Conservation (phyloP, 345 rosid genomes). For the Hypericum androsaemum region DNA sequence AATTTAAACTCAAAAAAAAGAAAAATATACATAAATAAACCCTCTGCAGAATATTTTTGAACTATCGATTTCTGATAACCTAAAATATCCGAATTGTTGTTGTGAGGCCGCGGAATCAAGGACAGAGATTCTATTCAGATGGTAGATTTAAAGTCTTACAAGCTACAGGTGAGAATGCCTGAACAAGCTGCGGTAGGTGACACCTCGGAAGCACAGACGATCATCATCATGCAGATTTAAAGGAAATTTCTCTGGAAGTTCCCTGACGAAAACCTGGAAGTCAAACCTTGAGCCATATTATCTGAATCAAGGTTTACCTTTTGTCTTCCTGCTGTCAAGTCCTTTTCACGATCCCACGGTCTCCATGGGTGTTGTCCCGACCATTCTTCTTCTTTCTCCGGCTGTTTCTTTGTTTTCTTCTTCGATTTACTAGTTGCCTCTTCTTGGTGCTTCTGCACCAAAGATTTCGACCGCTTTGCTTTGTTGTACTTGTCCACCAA, state of each 20-base stretch:
- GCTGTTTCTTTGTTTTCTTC: conserved; percentile 49
- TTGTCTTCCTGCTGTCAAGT: conserved; percentile 65
- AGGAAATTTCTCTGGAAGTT: conserved; percentile 37
- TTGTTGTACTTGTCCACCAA: conserved; percentile 87
- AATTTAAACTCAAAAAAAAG: too few species aligned
- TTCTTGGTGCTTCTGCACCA: conserved; percentile 73
- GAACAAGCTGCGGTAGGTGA: too few species aligned
- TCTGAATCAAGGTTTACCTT: conserved; percentile 54
- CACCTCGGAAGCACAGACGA: too few species aligned
- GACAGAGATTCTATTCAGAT: too few species aligned
- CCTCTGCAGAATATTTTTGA: too few species aligned
- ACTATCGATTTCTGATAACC: too few species aligned
- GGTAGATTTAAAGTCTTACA: too few species aligned
- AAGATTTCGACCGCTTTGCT: conserved; percentile 65
- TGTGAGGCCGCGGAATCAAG: too few species aligned
- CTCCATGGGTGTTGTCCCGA: conserved; percentile 85
- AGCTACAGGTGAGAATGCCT: too few species aligned
- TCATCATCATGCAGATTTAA: neutral
- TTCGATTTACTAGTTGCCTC: conserved; percentile 35
- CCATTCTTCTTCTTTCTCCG: conserved; percentile 69
- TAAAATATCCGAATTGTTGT: too few species aligned
- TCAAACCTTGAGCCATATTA: conserved; percentile 56
- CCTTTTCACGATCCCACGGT: conserved; percentile 97
- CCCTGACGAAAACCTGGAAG: conserved; percentile 77
- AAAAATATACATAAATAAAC: too few species aligned